Evolutionary conservation across 352 stramenopile genomes (phyloP).

Genomic region (Globisporangium spiculum): DNA sequence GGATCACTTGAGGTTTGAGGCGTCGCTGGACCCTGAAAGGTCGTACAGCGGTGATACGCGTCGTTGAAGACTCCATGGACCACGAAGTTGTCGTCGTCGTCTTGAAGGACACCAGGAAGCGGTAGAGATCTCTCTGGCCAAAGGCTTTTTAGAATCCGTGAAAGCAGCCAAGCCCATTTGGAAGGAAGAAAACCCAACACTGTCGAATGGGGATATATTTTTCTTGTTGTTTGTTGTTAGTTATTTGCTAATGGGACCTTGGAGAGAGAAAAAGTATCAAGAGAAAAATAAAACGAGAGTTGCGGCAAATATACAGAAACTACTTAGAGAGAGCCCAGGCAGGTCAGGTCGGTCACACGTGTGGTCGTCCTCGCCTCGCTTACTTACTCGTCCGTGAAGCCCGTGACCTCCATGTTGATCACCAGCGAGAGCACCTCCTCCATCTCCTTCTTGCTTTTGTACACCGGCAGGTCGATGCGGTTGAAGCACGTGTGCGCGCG

Average conservation of each 20-base stretch:
- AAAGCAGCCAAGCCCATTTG: not conserved
- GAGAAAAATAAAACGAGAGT: not conserved
- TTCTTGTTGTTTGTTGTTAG: not conserved
- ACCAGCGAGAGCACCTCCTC: slow-evolving; percentile 92
- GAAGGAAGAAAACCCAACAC: not conserved
- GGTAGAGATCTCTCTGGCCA: no score
- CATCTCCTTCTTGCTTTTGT: slow-evolving; percentile 90
- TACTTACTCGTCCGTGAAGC: slow-evolving; percentile 81
- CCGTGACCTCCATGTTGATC: slow-evolving; percentile 94
- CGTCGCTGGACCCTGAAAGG: not conserved
- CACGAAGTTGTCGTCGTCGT: not conserved
- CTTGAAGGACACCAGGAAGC: no score
- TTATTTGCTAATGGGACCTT: not conserved
- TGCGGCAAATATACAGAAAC: slow-evolving; percentile 3
- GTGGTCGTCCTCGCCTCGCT: not conserved
- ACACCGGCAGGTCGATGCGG: slow-evolving; percentile 87
- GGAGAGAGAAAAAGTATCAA: not conserved
- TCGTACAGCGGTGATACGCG: not conserved
- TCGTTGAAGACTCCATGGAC: not conserved
- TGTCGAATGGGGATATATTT: not conserved
- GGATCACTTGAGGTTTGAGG: not conserved
- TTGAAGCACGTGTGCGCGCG: slow-evolving; percentile 86
- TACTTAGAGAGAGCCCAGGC: not conserved
- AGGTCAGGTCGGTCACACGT: not conserved
- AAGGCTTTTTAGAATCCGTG: not conserved